Evolutionary conservation across 495 filamentous ascomycete genomes (phyloP), one percentile per base, ranked within the genome.

Genomic region (Penicillium paradoxum): DNA sequence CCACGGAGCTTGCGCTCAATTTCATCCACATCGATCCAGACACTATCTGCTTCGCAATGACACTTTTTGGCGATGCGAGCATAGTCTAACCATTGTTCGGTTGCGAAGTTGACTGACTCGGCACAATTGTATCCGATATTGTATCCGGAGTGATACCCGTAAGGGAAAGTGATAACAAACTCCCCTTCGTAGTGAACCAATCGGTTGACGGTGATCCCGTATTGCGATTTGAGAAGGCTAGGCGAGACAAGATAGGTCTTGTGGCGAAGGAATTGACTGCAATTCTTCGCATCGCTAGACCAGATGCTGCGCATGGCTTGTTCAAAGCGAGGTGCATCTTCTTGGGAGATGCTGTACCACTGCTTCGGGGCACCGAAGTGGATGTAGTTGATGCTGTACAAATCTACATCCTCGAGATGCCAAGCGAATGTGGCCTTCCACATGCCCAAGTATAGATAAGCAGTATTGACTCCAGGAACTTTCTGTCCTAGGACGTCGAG

Each of bases 381-480:
- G 54, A 98, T 91, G 68, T 96, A 98, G 73, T 98, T 98, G 77
- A 98, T 98, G 72, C 91, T 97, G 79, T 97, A 97, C 2, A 98
- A 81, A 73, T 98, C 93, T 48, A 98, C 91, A 72, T 98, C 93
- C 64, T 98, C 93, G 34, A 98, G 74, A 80, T 98, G 93, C 93
- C 93, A 98, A 9, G 93, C 92, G 65, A 98, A 98, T 2, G 93
- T 97, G 17, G 93, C 93, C 64, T 97, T 98, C 93, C 93, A 98
- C 95, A 97, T 97, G 17, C 93, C 93, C 38, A 97, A 76, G 56
- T 98, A 98, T 10, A 98, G 79, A 67, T 98, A 98, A n/a, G 93
- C 92, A 4, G 95, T 97, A 63, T 98, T 98, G 54, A 98, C 93
- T 53, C 93, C 93, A 11, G 93, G 93, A 0, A 98, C 88, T 56